These are phyloP conservation scores for Avena insularis DNA, from an alignment of 176 grass and related monocot species.

Conservation along the genomic window DNA sequence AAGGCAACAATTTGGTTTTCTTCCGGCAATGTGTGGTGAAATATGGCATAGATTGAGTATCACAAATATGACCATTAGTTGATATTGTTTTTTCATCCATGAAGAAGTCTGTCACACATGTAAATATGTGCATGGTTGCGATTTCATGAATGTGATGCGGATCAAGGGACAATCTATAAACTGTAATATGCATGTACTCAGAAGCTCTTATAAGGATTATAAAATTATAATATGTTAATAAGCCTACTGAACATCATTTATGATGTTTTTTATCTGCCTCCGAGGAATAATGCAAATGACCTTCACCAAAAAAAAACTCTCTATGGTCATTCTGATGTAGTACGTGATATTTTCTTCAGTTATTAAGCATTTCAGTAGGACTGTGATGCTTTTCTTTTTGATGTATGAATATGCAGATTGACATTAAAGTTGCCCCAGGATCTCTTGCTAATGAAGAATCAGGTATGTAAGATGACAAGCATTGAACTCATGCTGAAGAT, in stretches of 20 bases:
- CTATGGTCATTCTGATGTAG: neutral
- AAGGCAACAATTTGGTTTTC: neutral
- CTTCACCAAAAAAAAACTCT: neutral
- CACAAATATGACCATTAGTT: neutral
- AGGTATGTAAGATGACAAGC: slow-evolving; percentile 45
- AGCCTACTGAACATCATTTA: neutral
- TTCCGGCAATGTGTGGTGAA: neutral
- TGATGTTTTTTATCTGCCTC: neutral
- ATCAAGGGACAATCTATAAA: neutral
- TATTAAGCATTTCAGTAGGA: neutral
- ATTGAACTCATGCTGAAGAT: slow-evolving; percentile 10
- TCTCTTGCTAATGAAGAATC: slow-evolving; percentile 93
- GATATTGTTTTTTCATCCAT: neutral
- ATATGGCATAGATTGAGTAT: neutral
- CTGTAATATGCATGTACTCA: neutral
- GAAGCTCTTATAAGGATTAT: neutral
- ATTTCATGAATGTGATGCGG: neutral
- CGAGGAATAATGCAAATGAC: neutral
- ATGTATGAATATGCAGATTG: slow-evolving; percentile 60
- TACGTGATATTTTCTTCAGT: neutral
- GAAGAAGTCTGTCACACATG: neutral
- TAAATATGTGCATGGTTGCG: neutral
- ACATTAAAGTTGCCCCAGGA: slow-evolving; percentile 91
- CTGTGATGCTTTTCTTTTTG: neutral
- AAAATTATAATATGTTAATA: neutral